Base-by-base conservation (phyloP, 2,329 filamentous ascomycete genomes). In the Fusarium guadeloupense region DNA sequence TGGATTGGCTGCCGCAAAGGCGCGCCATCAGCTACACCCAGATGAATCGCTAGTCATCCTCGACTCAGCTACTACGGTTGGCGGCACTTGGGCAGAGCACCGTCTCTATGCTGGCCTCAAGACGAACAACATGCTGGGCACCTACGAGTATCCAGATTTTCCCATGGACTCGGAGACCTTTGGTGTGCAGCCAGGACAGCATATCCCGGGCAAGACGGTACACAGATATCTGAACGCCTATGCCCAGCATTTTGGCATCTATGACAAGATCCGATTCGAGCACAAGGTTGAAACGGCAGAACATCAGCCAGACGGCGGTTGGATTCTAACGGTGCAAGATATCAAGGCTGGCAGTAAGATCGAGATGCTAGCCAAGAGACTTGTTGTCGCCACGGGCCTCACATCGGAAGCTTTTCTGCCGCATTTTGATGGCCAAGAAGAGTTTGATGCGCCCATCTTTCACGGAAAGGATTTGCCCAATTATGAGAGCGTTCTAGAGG, bases 131-230 rank as follows among this genome's bases (percentile, higher is more conserved):
- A 82, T 91, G 71, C 72, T 88, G 10, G 89, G 90, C 4, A 89
- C 85, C 0, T 91, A 88, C 64, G 89, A 93, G 72, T 92, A 85
- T 67, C 85, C 86, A 0, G 90, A 92, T 66, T 91, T 90, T 56
- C 88, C 89, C 16, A 89, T 93, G 86, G 79, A 82, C 54, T 73
- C 77, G 8, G 80, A 81, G 17, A 79, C 75, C 0, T 88, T 83
- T 64, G 78, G 77, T 1, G 73, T 85, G 21, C 70, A 78, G 38
- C 70, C 74, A 0, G 77, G 77, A 4, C 67, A 83, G 60, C 78
- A 83, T 59, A 81, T 85, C 9, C 76, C 82, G 1, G 83, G 81
- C 1, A 58, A 69, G 9, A 76, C 78, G 6, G 68, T 84, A 25
- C 76, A 83, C 56, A 62, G 75, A 12, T 85, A 87, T 64, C 75